Percentiles rank a stretch among this genome's conserved stretches.
Conservation (phyloP, 495 filamentous ascomycete species). For the Tuber magnatum region DNA sequence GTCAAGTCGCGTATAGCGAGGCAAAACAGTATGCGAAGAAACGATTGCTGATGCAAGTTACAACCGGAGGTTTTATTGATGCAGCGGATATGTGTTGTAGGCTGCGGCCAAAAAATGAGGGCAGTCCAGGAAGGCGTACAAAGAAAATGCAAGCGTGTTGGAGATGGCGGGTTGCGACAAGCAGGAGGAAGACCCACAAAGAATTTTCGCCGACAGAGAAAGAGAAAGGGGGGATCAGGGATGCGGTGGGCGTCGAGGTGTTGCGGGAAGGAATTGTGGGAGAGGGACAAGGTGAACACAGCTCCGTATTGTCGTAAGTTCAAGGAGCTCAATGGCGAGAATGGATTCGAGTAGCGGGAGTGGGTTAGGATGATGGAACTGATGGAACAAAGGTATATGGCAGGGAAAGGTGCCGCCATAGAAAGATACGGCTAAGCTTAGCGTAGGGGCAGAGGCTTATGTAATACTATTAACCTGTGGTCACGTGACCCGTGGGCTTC, state of each 20-base stretch:
- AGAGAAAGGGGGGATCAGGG: neutral
- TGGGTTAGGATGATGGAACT: neutral
- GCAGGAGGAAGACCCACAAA: neutral
- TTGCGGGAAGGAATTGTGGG: neutral
- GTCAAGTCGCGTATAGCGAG: constrained; percentile 1
- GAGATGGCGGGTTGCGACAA: neutral
- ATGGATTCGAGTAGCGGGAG: neutral
- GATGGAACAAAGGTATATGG: neutral
- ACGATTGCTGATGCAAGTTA: neutral
- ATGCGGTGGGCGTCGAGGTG: neutral
- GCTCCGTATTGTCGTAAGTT: neutral
- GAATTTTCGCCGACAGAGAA: neutral
- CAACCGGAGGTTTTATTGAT: neutral
- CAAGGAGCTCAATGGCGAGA: neutral
- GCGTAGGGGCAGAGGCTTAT: neutral
- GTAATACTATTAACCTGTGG: neutral
- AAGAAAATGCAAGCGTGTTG: neutral
- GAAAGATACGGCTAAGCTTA: neutral
- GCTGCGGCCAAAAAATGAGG: neutral
- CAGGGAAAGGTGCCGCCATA: no score
- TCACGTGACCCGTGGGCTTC: neutral
- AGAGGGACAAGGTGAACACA: neutral
- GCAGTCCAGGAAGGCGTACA: neutral
- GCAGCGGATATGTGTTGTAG: neutral
- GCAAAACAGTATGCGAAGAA: neutral